phyloP scores from a whole-genome alignment of 2,329 filamentous ascomycete genomes.

The Fusarium sp. region DNA sequence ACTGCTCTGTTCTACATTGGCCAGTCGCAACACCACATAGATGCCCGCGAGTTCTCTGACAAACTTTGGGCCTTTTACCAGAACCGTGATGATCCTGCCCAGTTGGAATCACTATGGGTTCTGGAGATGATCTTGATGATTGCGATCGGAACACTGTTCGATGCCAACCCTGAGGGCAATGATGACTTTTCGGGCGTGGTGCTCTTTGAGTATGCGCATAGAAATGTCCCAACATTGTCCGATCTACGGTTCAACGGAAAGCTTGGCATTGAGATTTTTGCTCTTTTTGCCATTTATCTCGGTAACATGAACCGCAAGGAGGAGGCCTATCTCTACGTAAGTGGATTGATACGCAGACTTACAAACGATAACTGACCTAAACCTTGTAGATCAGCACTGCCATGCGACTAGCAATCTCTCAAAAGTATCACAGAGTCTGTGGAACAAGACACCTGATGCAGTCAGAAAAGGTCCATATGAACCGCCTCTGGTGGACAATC shows the following conservation, averaged over 20 bases:
- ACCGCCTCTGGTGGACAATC: slow-evolving; percentile 51
- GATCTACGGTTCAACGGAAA: slow-evolving; percentile 48
- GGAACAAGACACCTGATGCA: slow-evolving; percentile 48
- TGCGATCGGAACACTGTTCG: slow-evolving; percentile 46
- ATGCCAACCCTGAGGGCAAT: slow-evolving; percentile 46
- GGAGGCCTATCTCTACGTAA: slow-evolving; percentile 48
- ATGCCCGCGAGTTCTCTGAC: slow-evolving; percentile 48
- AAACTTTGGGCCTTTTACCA: slow-evolving; percentile 49
- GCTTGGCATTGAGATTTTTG: slow-evolving; percentile 51
- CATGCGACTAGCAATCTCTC: slow-evolving; percentile 48
- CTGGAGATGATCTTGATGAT: slow-evolving; percentile 49
- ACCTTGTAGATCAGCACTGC: slow-evolving; percentile 47
- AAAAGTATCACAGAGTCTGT: slow-evolving; percentile 50
- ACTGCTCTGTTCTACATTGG: slow-evolving; percentile 47
- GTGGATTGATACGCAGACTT: not conserved
- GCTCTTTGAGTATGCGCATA: slow-evolving; percentile 48
- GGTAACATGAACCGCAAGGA: slow-evolving; percentile 48
- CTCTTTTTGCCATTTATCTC: slow-evolving; percentile 46
- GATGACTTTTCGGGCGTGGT: slow-evolving; percentile 44
- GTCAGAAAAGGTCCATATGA: slow-evolving; percentile 48
- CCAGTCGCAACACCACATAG: slow-evolving; percentile 48
- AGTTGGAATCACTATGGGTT: slow-evolving; percentile 45
- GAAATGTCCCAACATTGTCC: slow-evolving; percentile 48
- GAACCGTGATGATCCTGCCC: slow-evolving; percentile 41
- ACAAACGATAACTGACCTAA: not conserved